Evolutionary conservation across 805 yeast species (phyloP).

Genomic region (Pichia manshurica): DNA sequence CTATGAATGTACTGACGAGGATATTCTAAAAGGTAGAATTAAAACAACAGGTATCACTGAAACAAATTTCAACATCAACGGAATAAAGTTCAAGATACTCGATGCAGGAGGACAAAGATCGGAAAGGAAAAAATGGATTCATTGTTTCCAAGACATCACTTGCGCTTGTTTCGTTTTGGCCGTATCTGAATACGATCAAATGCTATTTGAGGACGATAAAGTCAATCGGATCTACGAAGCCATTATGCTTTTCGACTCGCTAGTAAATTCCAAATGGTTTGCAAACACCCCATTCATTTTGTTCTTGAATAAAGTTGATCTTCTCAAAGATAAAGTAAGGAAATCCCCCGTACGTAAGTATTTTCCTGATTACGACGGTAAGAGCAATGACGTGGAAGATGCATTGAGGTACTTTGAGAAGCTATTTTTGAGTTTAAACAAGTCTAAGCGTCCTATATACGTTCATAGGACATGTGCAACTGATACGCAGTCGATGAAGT

Average conservation of each 20-base stretch:
- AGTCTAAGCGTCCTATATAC: conserved; percentile 68
- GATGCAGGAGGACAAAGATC: conserved; percentile 98
- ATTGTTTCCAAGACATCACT: conserved; percentile 85
- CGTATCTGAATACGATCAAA: conserved; percentile 87
- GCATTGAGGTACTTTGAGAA: conserved; percentile 69
- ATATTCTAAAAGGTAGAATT: conserved; percentile 83
- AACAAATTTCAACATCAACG: conserved; percentile 63
- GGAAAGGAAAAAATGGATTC: conserved; percentile 96
- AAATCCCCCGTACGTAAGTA: conserved; percentile 61
- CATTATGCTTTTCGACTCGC: conserved; percentile 71
- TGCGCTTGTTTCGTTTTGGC: conserved; percentile 86
- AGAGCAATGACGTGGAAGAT: conserved; percentile 55
- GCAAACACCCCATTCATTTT: conserved; percentile 78
- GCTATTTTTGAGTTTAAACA: conserved; percentile 58
- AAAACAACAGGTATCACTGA: conserved; percentile 96
- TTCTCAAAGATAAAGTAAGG: conserved; percentile 65
- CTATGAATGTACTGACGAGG: conserved; percentile 72
- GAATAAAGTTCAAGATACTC: conserved; percentile 64
- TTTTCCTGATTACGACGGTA: conserved; percentile 75
- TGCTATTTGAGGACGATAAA: conserved; percentile 79
- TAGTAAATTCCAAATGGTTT: conserved; percentile 85
- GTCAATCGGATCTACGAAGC: conserved; percentile 92
- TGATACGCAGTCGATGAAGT: conserved; percentile 81
- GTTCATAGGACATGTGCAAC: conserved; percentile 95
- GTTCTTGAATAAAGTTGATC: conserved; percentile 83